Conservation (phyloP, 192 early-diverging fungal species). For the Entrophospora sp. region DNA sequence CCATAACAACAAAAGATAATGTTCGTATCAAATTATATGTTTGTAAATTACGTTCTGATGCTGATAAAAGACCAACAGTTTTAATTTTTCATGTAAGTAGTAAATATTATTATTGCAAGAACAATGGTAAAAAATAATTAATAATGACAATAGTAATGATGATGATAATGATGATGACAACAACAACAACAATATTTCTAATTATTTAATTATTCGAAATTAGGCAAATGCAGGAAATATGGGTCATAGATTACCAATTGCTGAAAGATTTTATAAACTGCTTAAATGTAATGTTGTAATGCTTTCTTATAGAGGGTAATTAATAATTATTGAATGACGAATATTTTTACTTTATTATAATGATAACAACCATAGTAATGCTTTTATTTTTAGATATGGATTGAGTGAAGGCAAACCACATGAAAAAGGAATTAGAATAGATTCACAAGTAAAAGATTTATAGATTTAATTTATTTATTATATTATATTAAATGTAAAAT, state of each 20-base stretch:
- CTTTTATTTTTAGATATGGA: conserved; percentile 58
- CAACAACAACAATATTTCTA: background rate
- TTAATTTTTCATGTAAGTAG: conserved; percentile 72
- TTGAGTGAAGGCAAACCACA: conserved; percentile 74
- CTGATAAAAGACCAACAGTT: conserved; percentile 62
- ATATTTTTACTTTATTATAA: background rate
- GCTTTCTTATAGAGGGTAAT: conserved; percentile 94
- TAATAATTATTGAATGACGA: background rate
- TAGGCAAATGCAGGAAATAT: conserved; percentile 97
- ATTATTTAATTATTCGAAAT: background rate
- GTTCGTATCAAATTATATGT: conserved; percentile 72
- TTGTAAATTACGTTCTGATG: conserved; percentile 52
- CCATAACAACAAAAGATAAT: conserved; percentile 69
- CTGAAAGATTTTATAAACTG: conserved; percentile 56
- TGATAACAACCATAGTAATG: background rate
- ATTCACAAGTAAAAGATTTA: conserved; percentile 58
- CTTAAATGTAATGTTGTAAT: conserved; percentile 84
- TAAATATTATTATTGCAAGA: background rate
- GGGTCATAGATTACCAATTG: conserved; percentile 94
- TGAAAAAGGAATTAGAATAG: conserved; percentile 82
- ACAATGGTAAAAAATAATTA: background rate
- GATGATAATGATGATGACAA: no score
- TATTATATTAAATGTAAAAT: background rate
- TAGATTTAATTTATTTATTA: background rate
- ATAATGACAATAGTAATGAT: background rate